Evolutionary conservation across 768 basidiomycete genomes (phyloP), one percentile per base, ranked within the genome.

Genomic region (Boletales sp.): DNA sequence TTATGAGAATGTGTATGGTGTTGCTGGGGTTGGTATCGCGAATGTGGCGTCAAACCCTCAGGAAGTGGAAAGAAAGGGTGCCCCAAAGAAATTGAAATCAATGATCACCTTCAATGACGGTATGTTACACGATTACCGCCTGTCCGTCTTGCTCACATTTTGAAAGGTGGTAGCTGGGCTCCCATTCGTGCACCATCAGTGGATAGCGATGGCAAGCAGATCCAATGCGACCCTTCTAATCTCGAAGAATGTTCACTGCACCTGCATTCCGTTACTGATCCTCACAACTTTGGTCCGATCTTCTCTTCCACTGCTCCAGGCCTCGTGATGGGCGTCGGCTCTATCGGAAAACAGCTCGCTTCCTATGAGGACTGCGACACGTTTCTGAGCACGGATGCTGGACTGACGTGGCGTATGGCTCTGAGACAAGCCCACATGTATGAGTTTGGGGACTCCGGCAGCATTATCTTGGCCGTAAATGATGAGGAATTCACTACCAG

Each of bases 261-360:
- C 65, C 72, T 99, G 12, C 87, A 97, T 68, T 97, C 94, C 7
- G 92, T 98, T 19, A 94, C 94, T 0, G 74, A 80, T 8, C 86
- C 91, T 1, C 95, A 95, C 71, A 99, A 97, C 69, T 90, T 86
- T 60, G 95, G 97, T 0, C 86, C 90, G 15, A 79, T 97, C 29
- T 98, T 98, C 70, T 95, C 93, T 2, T 94, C 93, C 0, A 86
- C 91, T 6, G 95, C 94, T 0, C 95, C 95, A 0, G 95, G 97
- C 0, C 79, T 92, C 52, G 86, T 91, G 27, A 95, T 99, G 90
- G 95, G 90, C n/a, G 93, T 98, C 2, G 97, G 97, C 7, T 88
- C 83, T 0, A 78, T 97, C 32, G 94, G 95, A 2, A 69, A 76
- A 18, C 66, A 71, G 12, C 72, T 97, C 8, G 64, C 73, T 15